A percentile compares a stretch with the other conserved stretches of the same genome.
Conservation (phyloP, 2,329 filamentous ascomycete species). For the Penicillium sp. region DNA sequence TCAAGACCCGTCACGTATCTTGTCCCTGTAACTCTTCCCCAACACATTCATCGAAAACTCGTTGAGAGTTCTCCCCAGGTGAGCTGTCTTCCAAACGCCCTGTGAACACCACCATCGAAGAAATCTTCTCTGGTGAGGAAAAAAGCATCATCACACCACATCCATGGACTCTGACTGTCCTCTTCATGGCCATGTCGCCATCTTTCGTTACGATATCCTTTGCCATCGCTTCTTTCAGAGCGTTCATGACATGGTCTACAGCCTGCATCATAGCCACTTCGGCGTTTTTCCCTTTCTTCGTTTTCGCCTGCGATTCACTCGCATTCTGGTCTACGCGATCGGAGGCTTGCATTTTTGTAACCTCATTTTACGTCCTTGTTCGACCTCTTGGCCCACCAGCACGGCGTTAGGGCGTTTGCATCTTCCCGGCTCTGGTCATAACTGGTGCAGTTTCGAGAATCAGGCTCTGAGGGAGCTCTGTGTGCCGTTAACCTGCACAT, state of each 20-base stretch:
- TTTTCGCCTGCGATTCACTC: constrained; percentile 12
- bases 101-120: constrained; percentile 11
- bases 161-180: constrained; percentile 2
- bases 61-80: constrained; percentile 14
- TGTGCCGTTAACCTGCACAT: constrained; percentile 9
- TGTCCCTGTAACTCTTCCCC: constrained; percentile 41
- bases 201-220: constrained; percentile 17
- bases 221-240: constrained; percentile 5
- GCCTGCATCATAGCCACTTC: constrained; percentile 23
- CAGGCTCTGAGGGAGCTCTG: neutral
- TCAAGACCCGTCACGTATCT: constrained; percentile 45
- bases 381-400: constrained; percentile 5
- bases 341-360: neutral
- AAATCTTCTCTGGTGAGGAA: constrained; percentile 2
- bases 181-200: constrained; percentile 5
- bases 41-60: constrained; percentile 6
- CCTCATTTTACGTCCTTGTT: neutral
- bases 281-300: constrained; percentile 12
- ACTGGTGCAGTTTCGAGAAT: constrained; percentile 10
- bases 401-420: constrained; percentile 12
- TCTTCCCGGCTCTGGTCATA: constrained; percentile 19
- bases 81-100: constrained; percentile 17
- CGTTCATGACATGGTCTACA: constrained; percentile 11
- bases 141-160: constrained; percentile 7
- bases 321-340: constrained; percentile 2